These are phyloP conservation scores for Eragrostis curvula DNA, from an alignment of 176 grass and related monocot genomes.

Conservation along the genomic window DNA sequence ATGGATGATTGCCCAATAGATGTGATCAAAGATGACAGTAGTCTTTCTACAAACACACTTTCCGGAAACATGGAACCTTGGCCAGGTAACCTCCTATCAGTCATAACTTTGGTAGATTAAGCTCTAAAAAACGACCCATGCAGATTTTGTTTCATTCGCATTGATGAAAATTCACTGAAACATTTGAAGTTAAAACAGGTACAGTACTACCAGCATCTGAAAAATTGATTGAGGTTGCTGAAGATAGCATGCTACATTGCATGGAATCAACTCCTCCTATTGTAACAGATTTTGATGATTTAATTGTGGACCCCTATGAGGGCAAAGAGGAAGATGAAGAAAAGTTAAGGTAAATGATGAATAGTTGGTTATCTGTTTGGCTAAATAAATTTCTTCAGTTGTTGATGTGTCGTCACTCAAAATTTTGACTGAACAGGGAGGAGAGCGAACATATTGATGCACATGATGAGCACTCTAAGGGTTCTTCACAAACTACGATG, in stretches of 20 bases:
- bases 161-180: not conserved
- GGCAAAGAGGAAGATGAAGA: constrained; percentile 60
- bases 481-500: constrained; percentile 31
- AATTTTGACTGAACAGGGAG: constrained; percentile 33
- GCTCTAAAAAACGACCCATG: not conserved
- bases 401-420: constrained; percentile 7
- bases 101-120: not conserved
- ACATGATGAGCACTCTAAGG: constrained; percentile 24
- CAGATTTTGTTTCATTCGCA: not conserved
- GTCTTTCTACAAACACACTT: constrained; percentile 3
- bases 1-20: constrained; percentile 3
- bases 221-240: constrained; percentile 28
- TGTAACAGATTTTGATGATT: constrained; percentile 61
- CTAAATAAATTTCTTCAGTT: constrained; percentile 28
- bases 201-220: constrained; percentile 29
- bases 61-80: not conserved
- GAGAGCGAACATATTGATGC: constrained; percentile 39
- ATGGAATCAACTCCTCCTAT: constrained; percentile 43
- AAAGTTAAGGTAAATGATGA: constrained; percentile 51
- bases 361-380: constrained; percentile 16
- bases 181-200: constrained; percentile 28
- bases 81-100: constrained; percentile 25
- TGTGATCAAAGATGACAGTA: not conserved
- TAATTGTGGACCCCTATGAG: constrained; percentile 79
- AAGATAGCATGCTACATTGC: not conserved